Percentiles rank a stretch among this genome's conserved stretches.
These are phyloP conservation scores for Phytophthora vignae DNA, from an alignment of 352 stramenopile genomes.

Conservation along the genomic window DNA sequence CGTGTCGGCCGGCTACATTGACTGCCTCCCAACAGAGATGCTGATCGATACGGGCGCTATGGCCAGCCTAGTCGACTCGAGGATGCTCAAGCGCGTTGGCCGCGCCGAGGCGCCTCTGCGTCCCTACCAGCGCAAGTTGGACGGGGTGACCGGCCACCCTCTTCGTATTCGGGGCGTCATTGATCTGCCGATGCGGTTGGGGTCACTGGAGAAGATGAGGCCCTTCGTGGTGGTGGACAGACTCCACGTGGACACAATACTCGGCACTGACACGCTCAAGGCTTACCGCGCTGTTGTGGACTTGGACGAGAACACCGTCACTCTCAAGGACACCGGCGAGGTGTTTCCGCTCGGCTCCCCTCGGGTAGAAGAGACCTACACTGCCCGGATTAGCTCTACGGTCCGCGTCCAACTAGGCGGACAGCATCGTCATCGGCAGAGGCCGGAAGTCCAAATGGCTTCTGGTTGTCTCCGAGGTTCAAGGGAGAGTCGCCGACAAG, in stretches of 20 bases:
- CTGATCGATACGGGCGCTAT: conserved; percentile 7
- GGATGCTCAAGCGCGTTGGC: neutral
- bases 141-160: neutral
- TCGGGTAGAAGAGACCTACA: neutral
- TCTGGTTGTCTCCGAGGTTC: neutral
- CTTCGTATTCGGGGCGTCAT: neutral
- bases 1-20: neutral
- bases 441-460: too few relatives aligned
- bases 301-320: neutral
- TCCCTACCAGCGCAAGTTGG: neutral
- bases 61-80: neutral
- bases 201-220: neutral
- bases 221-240: neutral
- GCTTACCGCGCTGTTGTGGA: neutral
- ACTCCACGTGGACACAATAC: neutral
- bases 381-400: neutral
- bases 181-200: neutral
- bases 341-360: neutral
- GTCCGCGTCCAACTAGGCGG: neutral
- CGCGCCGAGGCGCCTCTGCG: neutral
- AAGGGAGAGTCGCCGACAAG: neutral
- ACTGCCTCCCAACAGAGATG: neutral
- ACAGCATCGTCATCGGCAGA: too few relatives aligned
- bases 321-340: neutral
- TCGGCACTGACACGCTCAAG: neutral